Conservation (phyloP, 176 grass and related monocot species). For the Musa itinerans region DNA sequence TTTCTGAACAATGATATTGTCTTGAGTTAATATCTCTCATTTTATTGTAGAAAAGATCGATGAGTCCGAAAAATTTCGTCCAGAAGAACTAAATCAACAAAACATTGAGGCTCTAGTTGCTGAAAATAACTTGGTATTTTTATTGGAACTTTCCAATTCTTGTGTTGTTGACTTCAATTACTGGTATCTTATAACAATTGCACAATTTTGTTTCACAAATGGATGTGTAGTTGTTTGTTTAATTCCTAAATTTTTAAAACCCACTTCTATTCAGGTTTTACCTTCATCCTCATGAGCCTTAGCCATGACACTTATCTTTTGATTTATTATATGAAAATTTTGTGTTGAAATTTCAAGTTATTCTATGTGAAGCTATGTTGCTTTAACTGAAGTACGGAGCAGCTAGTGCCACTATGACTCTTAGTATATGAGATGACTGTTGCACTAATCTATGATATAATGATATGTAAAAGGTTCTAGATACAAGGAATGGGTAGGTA, state of each 20-base stretch:
- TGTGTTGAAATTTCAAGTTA: background rate
- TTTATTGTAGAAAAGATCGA: slow-evolving; percentile 45
- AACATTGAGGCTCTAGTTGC: slow-evolving; percentile 65
- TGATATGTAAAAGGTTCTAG: too few species aligned
- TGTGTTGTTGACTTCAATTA: background rate
- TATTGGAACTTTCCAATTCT: slow-evolving; percentile 9
- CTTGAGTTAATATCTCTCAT: slow-evolving; percentile 12
- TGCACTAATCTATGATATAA: too few species aligned
- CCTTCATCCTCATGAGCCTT: background rate
- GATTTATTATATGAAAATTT: background rate
- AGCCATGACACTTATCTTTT: background rate
- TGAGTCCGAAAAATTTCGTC: slow-evolving; percentile 29
- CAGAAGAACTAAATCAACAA: slow-evolving; percentile 52
- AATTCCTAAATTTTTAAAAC: too few species aligned
- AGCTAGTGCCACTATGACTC: too few species aligned
- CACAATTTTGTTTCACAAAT: background rate
- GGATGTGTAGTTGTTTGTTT: background rate
- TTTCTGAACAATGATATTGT: background rate
- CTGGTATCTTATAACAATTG: background rate
- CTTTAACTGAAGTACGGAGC: too few species aligned
- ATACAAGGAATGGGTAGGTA: too few species aligned
- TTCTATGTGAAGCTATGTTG: background rate
- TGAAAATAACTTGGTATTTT: slow-evolving; percentile 65
- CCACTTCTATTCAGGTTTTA: background rate
- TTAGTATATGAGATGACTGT: too few species aligned